Evolutionary conservation across 2,329 filamentous ascomycete genomes (phyloP).

Genomic region (Sporothrix variecibatus): DNA sequence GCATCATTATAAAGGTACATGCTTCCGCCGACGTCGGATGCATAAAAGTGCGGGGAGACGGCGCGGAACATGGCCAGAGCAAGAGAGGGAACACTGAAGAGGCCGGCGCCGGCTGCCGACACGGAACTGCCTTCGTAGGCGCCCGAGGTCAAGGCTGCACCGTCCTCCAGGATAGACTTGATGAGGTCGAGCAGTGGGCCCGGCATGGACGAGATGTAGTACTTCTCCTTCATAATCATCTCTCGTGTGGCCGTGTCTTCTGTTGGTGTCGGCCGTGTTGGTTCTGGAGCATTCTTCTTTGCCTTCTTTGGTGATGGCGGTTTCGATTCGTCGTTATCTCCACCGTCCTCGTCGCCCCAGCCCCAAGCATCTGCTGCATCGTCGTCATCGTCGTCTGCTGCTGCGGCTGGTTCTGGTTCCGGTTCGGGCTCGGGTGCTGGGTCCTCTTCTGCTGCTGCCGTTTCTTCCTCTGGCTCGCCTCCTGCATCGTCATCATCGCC

Average conservation of each 20-base stretch:
- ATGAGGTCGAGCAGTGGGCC: conserved; percentile 73
- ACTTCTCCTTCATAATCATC: conserved; percentile 79
- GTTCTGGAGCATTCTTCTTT: conserved; percentile 13
- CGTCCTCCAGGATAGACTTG: conserved; percentile 60
- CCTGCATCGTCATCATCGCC: conserved; percentile 40
- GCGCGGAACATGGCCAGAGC: conserved; percentile 78
- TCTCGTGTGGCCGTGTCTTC: conserved; percentile 49
- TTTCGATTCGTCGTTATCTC: conserved; percentile 27
- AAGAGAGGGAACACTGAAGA: conserved; percentile 72
- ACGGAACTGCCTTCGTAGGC: conserved; percentile 58
- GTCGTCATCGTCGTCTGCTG: conserved; percentile 39
- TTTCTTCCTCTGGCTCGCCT: conserved; percentile 29
- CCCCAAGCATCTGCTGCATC: conserved; percentile 73
- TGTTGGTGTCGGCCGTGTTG: not conserved
- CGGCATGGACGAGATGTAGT: conserved; percentile 85
- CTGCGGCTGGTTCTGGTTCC: conserved; percentile 28
- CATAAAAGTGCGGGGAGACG: conserved; percentile 73
- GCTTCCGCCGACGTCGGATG: conserved; percentile 60
- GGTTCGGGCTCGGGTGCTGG: conserved; percentile 38
- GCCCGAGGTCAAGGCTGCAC: conserved; percentile 56
- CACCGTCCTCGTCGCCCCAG: conserved; percentile 71
- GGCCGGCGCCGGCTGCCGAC: conserved; percentile 64
- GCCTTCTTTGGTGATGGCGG: conserved; percentile 25
- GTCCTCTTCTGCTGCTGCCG: conserved; percentile 37
- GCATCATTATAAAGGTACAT: conserved; percentile 72